Base-by-base conservation (phyloP, 306 rosid genomes). In the Betula pendula region DNA sequence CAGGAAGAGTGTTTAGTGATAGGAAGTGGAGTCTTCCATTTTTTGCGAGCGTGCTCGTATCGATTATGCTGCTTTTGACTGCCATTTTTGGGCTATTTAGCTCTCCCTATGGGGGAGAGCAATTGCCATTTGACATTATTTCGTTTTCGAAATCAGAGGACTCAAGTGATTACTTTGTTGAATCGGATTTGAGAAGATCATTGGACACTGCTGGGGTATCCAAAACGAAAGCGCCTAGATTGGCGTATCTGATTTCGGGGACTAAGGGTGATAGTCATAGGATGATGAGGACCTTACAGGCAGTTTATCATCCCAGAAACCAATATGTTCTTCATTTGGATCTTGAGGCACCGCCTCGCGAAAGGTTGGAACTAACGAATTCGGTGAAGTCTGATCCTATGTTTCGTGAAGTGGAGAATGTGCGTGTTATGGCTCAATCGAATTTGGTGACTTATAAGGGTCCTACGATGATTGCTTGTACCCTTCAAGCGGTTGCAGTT, bases 281-380 rank as follows among this genome's bases (percentile, higher is more conserved):
- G 84, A 87, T 95, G 97, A 82, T 92, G 94, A 92, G 98, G 87
- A 95, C 99, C 68, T 85, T 95, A 79, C 82, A 87, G 84, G 99
- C 99, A 5, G 91, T 95, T 5, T 95, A 92, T 76, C 97, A 95
- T 66, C 99, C 99, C 0, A 88, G 99, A 78, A 95, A 95, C 70
- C 97, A 92, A 45, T 95, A 95, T 74, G 63, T 95, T 78, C 84
- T 95, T 80, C 99, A 95, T 84, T 84, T 95, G 78, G 99, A 95
- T 88, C 97, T 95, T 20, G 99, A 92, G 91, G 99, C 99, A 16
- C 99, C 96, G 0, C 99, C 99, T 9, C 89, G 99, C 0, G 99
- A 95, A 81, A 89, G 99, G 84, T 84, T 95, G 92, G 99, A 95
- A 74, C 73, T 95, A 76, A 96, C 97, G 3, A 87, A 71, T 76